These are phyloP conservation scores for Hypocreales sp. DNA, from an alignment of 2,329 filamentous ascomycete species.

Conservation along the genomic window DNA sequence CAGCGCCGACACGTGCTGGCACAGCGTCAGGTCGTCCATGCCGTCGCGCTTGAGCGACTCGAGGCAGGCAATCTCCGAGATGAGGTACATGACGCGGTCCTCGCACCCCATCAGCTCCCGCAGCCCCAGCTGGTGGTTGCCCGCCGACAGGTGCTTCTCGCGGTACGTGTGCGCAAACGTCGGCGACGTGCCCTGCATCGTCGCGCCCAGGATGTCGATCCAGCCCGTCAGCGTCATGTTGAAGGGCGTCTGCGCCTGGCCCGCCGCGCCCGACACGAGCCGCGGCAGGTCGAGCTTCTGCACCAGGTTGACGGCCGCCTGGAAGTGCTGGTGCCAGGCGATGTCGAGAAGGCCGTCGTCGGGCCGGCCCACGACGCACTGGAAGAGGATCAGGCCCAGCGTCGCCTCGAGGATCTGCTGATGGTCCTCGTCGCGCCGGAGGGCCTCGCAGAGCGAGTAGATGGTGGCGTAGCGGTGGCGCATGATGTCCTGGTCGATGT, in stretches of 20 bases:
- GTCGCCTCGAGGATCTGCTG: conserved; percentile 83
- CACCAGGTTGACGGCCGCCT: conserved; percentile 73
- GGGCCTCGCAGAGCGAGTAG: conserved; percentile 66
- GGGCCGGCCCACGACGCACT: conserved; percentile 75
- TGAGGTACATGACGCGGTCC: conserved; percentile 92
- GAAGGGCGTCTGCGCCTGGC: conserved; percentile 55
- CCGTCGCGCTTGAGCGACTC: conserved; percentile 73
- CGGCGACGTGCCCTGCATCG: conserved; percentile 76
- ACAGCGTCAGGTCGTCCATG: conserved; percentile 75
- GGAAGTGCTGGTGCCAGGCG: conserved; percentile 94
- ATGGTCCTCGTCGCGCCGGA: conserved; percentile 69
- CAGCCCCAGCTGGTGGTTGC: conserved; percentile 52
- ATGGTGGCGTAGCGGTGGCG: conserved; percentile 83
- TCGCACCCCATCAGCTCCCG: conserved; percentile 95
- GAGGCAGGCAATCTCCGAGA: conserved; percentile 92
- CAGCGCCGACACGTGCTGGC: conserved; percentile 77
- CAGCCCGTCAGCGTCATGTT: conserved; percentile 90
- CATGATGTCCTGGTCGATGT: conserved; percentile 84
- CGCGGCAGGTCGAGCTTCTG: conserved; percentile 69
- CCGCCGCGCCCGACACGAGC: conserved; percentile 44
- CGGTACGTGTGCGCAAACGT: conserved; percentile 91
- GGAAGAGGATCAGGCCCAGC: conserved; percentile 90
- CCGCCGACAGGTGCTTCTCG: conserved; percentile 67
- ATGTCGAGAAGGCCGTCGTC: conserved; percentile 82
- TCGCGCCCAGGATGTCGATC: conserved; percentile 94